phyloP scores from a whole-genome alignment of 2,329 filamentous ascomycete species.

The Fusarium euwallaceae region DNA sequence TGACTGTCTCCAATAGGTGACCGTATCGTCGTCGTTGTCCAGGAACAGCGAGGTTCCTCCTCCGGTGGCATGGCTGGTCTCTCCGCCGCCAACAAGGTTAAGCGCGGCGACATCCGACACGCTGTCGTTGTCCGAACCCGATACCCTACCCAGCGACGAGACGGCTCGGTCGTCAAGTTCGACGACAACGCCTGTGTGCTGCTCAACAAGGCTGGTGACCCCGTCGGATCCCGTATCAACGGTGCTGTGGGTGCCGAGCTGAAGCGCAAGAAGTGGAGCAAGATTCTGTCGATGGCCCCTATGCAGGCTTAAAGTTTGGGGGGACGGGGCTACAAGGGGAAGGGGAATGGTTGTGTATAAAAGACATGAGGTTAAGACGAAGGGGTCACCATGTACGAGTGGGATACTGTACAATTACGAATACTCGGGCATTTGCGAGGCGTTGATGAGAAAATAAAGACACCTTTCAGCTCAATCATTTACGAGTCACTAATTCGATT shows the following conservation, averaged over 20 bases:
- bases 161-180: slow-evolving; percentile 92
- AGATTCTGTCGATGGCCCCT: slow-evolving; percentile 95
- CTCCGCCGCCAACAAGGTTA: slow-evolving; percentile 88
- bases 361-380: slow-evolving; percentile 17
- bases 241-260: slow-evolving; percentile 92
- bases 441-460: slow-evolving; percentile 50
- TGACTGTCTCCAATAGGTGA: slow-evolving; percentile 74
- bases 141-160: slow-evolving; percentile 87
- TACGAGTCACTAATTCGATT: slow-evolving; percentile 3
- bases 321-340: neutral
- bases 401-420: slow-evolving; percentile 52
- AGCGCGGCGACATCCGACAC: slow-evolving; percentile 95
- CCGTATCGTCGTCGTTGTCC: slow-evolving; percentile 95
- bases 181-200: slow-evolving; percentile 98
- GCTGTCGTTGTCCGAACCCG: slow-evolving; percentile 93
- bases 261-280: slow-evolving; percentile 95
- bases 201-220: slow-evolving; percentile 96
- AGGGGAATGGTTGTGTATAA: slow-evolving; percentile 27
- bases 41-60: slow-evolving; percentile 89
- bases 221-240: slow-evolving; percentile 92
- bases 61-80: slow-evolving; percentile 79
- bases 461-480: slow-evolving; percentile 42
- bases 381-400: slow-evolving; percentile 39
- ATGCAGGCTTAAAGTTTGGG: slow-evolving; percentile 63
- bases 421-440: slow-evolving; percentile 52